Evolutionary conservation across 345 rosid genomes (phyloP).

Genomic region (Limnanthes douglasii): DNA sequence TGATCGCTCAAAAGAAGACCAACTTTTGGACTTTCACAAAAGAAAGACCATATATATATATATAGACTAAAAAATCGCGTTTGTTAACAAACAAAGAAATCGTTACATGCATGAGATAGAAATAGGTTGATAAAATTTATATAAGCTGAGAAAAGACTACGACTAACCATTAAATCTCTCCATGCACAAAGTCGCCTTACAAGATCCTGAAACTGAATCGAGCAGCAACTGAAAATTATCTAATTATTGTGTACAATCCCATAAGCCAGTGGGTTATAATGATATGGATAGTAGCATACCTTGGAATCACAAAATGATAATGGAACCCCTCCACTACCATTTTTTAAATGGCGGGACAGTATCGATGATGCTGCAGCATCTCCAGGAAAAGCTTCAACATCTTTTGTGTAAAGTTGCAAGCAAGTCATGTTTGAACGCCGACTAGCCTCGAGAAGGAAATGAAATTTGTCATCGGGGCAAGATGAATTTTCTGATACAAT

Average conservation of each 20-base stretch:
- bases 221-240: slow-evolving; percentile 2
- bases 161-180: slow-evolving; percentile 90
- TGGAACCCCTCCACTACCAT: slow-evolving; percentile 31
- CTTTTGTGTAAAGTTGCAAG: slow-evolving; percentile 66
- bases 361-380: slow-evolving; percentile 70
- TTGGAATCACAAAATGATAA: slow-evolving; percentile 28
- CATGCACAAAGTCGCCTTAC: slow-evolving; percentile 76
- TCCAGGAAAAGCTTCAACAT: slow-evolving; percentile 66
- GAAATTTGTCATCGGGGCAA: slow-evolving; percentile 44
- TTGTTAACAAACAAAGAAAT: too few species aligned
- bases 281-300: slow-evolving; percentile 19
- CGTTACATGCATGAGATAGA: too few species aligned
- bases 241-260: neutral
- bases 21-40: too few species aligned
- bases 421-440: slow-evolving; percentile 79
- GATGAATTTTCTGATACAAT: slow-evolving; percentile 54
- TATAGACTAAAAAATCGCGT: too few species aligned
- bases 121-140: too few species aligned
- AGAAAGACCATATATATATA: too few species aligned
- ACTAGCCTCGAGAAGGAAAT: slow-evolving; percentile 69
- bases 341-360: slow-evolving; percentile 46
- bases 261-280: neutral
- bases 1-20: too few species aligned
- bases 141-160: too few species aligned
- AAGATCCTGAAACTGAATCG: slow-evolving; percentile 46